Percentiles rank a stretch among this genome's conserved stretches.
phyloP scores from a whole-genome alignment of 352 stramenopile genomes.

The Phytophthora sp. region DNA sequence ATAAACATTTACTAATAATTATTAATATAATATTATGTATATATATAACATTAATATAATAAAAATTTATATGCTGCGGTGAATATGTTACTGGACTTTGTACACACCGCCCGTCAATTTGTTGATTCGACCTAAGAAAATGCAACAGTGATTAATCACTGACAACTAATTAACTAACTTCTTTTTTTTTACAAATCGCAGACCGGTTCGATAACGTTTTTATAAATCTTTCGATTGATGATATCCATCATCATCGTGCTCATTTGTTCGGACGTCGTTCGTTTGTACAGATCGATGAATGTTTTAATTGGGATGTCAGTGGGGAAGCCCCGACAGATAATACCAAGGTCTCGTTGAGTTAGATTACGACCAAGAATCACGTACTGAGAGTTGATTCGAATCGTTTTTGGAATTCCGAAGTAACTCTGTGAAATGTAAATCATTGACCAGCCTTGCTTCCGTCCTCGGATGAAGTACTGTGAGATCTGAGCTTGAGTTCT shows the following conservation, averaged over 20 bases:
- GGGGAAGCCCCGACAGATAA: slow-evolving; percentile 14
- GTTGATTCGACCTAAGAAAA: slow-evolving; percentile 19
- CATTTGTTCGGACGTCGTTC: slow-evolving; percentile 6
- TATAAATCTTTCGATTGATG: slow-evolving; percentile 17
- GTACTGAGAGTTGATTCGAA: slow-evolving; percentile 22
- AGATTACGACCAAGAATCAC: slow-evolving; percentile 13
- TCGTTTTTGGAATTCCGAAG: slow-evolving; percentile 17
- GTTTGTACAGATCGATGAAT: slow-evolving; percentile 25
- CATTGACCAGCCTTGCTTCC: slow-evolving; percentile 10
- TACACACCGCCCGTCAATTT: too few relatives aligned
- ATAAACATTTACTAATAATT: too few relatives aligned
- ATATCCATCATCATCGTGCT: slow-evolving; percentile 30
- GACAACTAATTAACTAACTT: background rate
- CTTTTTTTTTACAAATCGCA: slow-evolving; percentile 12
- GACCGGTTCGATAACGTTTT: slow-evolving; percentile 21
- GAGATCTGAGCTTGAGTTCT: slow-evolving; percentile 14
- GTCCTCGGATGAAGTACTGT: slow-evolving; percentile 11
- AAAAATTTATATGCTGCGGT: too few relatives aligned
- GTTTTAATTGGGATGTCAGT: slow-evolving; percentile 15
- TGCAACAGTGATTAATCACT: background rate
- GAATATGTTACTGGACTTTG: too few relatives aligned
- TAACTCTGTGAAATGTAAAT: slow-evolving; percentile 24
- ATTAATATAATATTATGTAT: too few relatives aligned
- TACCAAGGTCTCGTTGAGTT: slow-evolving; percentile 13
- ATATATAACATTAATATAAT: too few relatives aligned